Evolutionary conservation across 257 asterid species (phyloP), one percentile per base, ranked within the genome.

Genomic region (Misopates orontium): DNA sequence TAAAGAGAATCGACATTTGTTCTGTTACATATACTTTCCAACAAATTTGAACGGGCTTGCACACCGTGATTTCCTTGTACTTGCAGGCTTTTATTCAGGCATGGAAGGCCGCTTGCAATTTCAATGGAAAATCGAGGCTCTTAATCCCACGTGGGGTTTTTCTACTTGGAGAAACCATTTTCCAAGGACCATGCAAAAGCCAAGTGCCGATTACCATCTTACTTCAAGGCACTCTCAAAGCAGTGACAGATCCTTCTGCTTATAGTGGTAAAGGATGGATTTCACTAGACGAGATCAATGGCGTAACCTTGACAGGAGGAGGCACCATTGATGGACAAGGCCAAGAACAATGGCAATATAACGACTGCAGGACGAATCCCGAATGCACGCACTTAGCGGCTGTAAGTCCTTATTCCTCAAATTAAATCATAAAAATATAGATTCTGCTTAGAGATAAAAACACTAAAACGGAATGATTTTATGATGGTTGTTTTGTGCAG

Each of bases 181-280:
- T 87, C 67, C 63, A 50, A 54, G 91, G 95, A n/a, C 95, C 95
- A 23, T 87, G 95, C 84, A 73, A 71, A 60, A 72, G 81, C 67
- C 74, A 4, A 25, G 31, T 32, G n/a, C 84, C 89, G 14, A 60
- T 74, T 6, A 75, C 71, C 15, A 21, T 87, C 41, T 62, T 54
- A 13, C 62, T 87, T 13, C 69, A 60, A 4, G 95, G 91, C 62
- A 82, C 82, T 10, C 22, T 84, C n/a, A 72, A 72, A 57, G 95
- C 89, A 7, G 73, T 82, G 5, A 13, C 80, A 0, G 87, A 87
- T 70, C 45, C 77, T 16, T 82, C 91, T 11, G 69, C 65, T 7
- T 87, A 78, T 42, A 19, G 78, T 0, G 72, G 73, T 4, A 75
- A 80, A 61, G 91, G 87, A 4, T 87, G 91, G 91, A 80, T 82